Evolutionary conservation across 148 eudicot genomes (phyloP), one percentile per base, ranked within the genome.

Genomic region (Persicaria tinctoria): DNA sequence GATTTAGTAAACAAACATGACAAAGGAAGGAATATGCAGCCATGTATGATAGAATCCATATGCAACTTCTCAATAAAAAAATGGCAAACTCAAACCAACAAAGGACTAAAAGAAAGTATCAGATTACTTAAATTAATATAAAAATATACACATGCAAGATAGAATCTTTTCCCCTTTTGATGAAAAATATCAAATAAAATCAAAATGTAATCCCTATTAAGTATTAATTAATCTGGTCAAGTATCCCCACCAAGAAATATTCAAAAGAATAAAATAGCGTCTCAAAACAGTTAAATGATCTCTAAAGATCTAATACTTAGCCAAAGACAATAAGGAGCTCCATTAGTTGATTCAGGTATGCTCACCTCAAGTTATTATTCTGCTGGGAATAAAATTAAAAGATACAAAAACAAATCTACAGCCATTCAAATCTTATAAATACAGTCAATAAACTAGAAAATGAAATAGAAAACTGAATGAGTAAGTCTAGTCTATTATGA

Each of bases 1-100:
- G 46, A 62, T 8, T 44, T 23, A 13, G 69, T 64, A 64, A 11
- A 12, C 11, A 4, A 64, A 64, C 69, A 32, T 64, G 47, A 32
- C n/a, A 64, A 64, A 32, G 69, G 46, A 64, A 64, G 69, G 16
- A 64, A 38, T 64, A 64, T 64, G 38, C 44, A 32, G 13, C 46
- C 46, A 32, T 38, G 8, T 44, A 66, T 66, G 8, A 66, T 66
- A 66, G 10, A 38, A 66, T 38, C 44, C 44, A 63, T 27, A 45
- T 44, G 38, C 68, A 63, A 63, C 45, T 59, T 59, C 27, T 16
- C 6, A 56, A 17, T 20, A 18, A 56, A 56, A n/a, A 59, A 59
- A 17, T 23, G 38, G 64, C 32, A 59, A 59, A 59, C 27, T 57
- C 11, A 57, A 44, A 66, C 70, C 9, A 16, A 13, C 9, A 66